Percentiles rank a stretch among this genome's conserved stretches.
These are phyloP conservation scores for Neoscytalidium dimidiatum DNA, from an alignment of 2,329 filamentous ascomycete genomes.

Conservation along the genomic window DNA sequence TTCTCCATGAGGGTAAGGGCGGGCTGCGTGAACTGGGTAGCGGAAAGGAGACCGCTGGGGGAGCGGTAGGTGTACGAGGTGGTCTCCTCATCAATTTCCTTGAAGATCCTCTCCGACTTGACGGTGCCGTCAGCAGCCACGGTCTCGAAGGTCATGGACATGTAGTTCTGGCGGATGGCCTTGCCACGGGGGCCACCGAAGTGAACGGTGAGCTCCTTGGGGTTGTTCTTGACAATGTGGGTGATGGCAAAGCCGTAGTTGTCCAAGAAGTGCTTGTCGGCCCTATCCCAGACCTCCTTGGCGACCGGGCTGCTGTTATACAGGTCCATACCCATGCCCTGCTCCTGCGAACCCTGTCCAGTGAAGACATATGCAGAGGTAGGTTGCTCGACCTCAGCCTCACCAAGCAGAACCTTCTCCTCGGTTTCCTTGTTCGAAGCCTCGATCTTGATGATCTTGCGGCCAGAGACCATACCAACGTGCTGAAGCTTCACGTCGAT, in stretches of 20 bases:
- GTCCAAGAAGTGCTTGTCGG: constrained; percentile 96
- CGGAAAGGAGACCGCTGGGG: constrained; percentile 89
- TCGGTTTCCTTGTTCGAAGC: constrained; percentile 93
- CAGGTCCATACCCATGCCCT: constrained; percentile 99
- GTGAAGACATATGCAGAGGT: constrained; percentile 98
- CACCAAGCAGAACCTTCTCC: constrained; percentile 91
- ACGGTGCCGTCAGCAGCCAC: constrained; percentile 87
- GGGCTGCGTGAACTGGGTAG: constrained; percentile 97
- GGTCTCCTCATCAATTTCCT: constrained; percentile 90
- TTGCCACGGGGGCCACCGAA: constrained; percentile 97
- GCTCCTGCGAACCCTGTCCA: constrained; percentile 96
- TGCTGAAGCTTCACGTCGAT: constrained; percentile 95
- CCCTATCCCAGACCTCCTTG: constrained; percentile 87
- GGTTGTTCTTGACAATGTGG: constrained; percentile 99
- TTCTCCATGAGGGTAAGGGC: constrained; percentile 99
- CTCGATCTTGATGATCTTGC: constrained; percentile 99
- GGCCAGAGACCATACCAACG: constrained; percentile 94
- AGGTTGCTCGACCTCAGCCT: constrained; percentile 97
- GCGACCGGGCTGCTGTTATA: constrained; percentile 92
- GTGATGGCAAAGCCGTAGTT: constrained; percentile 97
- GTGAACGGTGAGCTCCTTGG: constrained; percentile 96
- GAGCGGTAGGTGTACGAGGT: constrained; percentile 97
- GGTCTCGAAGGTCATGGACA: constrained; percentile 99
- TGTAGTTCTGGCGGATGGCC: constrained; percentile 97
- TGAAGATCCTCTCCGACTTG: constrained; percentile 99